phyloP scores from a whole-genome alignment of 2,329 filamentous ascomycete genomes.

The Ustilaginoidea virens region DNA sequence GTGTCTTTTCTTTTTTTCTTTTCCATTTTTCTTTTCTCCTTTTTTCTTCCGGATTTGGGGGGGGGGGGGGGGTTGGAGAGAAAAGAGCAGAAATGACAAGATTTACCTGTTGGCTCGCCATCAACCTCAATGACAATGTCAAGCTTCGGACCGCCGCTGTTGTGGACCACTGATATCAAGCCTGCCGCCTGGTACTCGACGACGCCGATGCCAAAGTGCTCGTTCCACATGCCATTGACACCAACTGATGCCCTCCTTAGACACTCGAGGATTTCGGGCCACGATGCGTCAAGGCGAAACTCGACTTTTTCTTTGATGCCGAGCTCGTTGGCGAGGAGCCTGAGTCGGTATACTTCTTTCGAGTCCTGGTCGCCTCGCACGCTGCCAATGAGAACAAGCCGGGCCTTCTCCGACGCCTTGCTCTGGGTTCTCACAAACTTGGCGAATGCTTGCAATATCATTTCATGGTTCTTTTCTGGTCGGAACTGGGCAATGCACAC shows the following conservation, averaged over 20 bases:
- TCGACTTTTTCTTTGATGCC: constrained; percentile 70
- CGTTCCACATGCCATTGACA: constrained; percentile 99
- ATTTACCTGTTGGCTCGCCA: constrained; percentile 59
- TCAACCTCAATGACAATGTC: constrained; percentile 81
- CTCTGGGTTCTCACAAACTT: constrained; percentile 47
- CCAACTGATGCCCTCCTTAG: constrained; percentile 65
- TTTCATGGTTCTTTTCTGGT: constrained; percentile 88
- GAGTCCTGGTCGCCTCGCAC: constrained; percentile 75
- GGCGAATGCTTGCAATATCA: constrained; percentile 75
- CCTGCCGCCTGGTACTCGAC: constrained; percentile 97
- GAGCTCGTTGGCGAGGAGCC: constrained; percentile 74
- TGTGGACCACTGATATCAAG: constrained; percentile 80
- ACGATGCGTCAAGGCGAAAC: constrained; percentile 81
- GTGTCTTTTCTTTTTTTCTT: no score
- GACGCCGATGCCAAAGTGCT: constrained; percentile 96
- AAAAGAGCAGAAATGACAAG: neutral
- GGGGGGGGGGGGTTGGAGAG: neutral
- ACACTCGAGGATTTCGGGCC: constrained; percentile 73
- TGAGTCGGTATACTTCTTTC: constrained; percentile 74
- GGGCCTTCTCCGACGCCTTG: constrained; percentile 37
- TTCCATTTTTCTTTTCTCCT: no score
- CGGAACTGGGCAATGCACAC: constrained; percentile 96
- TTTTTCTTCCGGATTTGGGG: no score
- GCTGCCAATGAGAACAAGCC: constrained; percentile 74
- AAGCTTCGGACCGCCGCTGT: constrained; percentile 81